Evolutionary conservation across 2,329 filamentous ascomycete species (phyloP).

Genomic region (Corynespora cassiicola): DNA sequence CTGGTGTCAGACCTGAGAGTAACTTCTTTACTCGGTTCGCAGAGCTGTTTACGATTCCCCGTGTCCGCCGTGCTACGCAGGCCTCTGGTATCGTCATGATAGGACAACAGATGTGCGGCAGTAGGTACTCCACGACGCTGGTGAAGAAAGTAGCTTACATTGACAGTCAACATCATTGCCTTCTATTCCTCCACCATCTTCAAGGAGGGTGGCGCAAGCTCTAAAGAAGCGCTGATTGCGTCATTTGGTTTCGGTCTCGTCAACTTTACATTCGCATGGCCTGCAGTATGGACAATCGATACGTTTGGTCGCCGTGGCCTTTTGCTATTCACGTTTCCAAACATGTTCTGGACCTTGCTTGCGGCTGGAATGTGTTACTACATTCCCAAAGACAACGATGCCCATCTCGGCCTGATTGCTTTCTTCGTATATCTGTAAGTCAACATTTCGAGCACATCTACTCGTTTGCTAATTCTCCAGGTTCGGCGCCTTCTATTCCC

Average conservation of each 20-base stretch:
- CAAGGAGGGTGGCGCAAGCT: conserved; percentile 52
- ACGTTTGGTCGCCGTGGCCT: conserved; percentile 59
- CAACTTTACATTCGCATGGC: conserved; percentile 65
- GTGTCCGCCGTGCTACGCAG: conserved; percentile 73
- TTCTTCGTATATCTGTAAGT: conserved; percentile 65
- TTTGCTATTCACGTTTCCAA: conserved; percentile 56
- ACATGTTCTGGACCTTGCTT: conserved; percentile 57
- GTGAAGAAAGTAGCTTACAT: no score
- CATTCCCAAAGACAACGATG: conserved; percentile 49
- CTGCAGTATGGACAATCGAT: conserved; percentile 64
- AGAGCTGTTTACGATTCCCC: conserved; percentile 72
- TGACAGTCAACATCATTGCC: conserved; percentile 53
- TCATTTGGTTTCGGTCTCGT: conserved; percentile 66
- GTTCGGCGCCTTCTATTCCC: conserved; percentile 15
- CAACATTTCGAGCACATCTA: conserved; percentile 42
- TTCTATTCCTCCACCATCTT: conserved; percentile 62
- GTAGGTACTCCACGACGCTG: conserved; percentile 44
- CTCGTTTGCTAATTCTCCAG: conserved; percentile 9
- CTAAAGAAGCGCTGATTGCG: conserved; percentile 55
- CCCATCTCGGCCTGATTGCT: conserved; percentile 58
- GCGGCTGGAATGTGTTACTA: conserved; percentile 60
- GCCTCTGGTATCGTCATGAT: conserved; percentile 83
- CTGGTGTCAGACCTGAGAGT: conserved; percentile 39
- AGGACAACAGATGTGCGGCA: conserved; percentile 65
- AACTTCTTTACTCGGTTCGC: conserved; percentile 52